Base-by-base conservation (phyloP, 2,329 filamentous ascomycete genomes). In the Teratosphaeria pseudoeucalypti region DNA sequence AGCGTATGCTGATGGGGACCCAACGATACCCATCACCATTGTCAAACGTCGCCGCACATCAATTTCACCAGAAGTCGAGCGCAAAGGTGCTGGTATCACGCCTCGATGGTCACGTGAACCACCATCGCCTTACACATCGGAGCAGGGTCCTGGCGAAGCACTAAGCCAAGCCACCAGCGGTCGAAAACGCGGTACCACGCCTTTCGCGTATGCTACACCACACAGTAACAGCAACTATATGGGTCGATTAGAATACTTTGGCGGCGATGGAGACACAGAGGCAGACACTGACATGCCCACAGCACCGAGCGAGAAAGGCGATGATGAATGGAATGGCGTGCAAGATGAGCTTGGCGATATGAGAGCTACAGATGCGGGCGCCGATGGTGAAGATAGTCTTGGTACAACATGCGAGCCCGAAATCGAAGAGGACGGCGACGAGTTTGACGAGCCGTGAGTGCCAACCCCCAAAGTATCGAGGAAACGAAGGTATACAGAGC, bases 181-280 rank as follows among this genome's bases (percentile, higher is more conserved):
- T 65, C 71, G 66, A 68, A 60, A 65, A 49, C 57, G 69, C 53
- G 70, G 66, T 34, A 84, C 81, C 0, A 87, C 86, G 0, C 79
- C 79, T 1, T 85, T 85, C 64, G 85, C 84, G n/a, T 91, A 91
- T 67, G 86, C 87, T 2, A 92, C 88, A 0, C 88, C 88, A 0
- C 80, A 86, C 68, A 90, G 87, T 67, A 66, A 66, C 47, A 64
- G 52, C 47, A 63, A 66, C 55, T 63, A 61, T 26, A 71, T 72
- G 0, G 68, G 68, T 0, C 67, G 74, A 43, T 56, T 72, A n/a
- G 71, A 70, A 16, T 70, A 69, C 2, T 60, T 61, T 26, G 68
- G 71, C 7, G 71, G 71, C 54, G 65, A 74, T 56, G 70, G 71
- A 9, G 70, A 71, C 37, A 68, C 66, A 9, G 71, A 71, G 49